Evolutionary conservation across 768 basidiomycete species (phyloP).

Genomic region (Boletus tylopilopsis): DNA sequence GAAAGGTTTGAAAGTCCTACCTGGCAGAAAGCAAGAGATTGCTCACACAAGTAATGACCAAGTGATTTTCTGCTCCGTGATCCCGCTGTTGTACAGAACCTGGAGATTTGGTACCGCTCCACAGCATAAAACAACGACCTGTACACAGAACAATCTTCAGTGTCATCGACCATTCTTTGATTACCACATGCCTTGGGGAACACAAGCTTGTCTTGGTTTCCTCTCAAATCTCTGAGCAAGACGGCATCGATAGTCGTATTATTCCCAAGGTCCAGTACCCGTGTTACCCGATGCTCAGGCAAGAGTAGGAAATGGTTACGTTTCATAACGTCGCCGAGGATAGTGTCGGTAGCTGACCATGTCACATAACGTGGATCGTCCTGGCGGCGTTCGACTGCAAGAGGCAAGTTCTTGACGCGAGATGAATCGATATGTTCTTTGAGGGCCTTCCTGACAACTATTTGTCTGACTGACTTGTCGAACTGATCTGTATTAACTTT

Average conservation of each 20-base stretch:
- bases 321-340: not conserved
- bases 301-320: not conserved
- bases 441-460: not conserved
- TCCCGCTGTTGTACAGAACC: not conserved
- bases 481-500: not conserved
- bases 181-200: not conserved
- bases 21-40: not conserved
- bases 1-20: not conserved
- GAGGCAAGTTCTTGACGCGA: not conserved
- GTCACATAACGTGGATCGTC: not conserved
- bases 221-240: not conserved
- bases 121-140: not conserved
- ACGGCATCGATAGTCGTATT: not conserved
- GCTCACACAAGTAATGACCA: not conserved
- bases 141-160: not conserved
- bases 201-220: not conserved
- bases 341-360: not conserved
- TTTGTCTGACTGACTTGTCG: not conserved
- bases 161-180: not conserved
- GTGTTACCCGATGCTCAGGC: not conserved
- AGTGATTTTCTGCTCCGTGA: not conserved
- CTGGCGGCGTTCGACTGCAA: not conserved
- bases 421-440: no score
- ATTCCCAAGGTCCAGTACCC: not conserved
- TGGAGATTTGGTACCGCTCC: not conserved